A percentile compares a stretch with the other conserved stretches of the same genome.
Conservation (phyloP, 2,329 filamentous ascomycete species). For the Xylaria arbuscula region DNA sequence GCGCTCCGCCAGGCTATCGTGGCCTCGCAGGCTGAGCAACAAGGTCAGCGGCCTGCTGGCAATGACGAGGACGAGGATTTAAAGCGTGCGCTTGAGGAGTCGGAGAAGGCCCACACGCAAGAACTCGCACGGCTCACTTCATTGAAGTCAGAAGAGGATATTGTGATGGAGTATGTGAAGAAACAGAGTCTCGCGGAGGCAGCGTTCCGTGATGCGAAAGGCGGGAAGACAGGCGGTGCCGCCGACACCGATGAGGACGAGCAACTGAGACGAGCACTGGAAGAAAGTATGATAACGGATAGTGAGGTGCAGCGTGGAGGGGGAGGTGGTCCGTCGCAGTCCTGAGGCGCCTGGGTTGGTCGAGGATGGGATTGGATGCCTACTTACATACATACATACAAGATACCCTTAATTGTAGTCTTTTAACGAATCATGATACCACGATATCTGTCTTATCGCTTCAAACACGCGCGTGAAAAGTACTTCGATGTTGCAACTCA, state of each 20-base stretch:
- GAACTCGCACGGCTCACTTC: slow-evolving; percentile 56
- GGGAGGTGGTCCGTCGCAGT: slow-evolving; percentile 41
- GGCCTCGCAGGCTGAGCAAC: slow-evolving; percentile 52
- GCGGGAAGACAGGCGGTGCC: slow-evolving; percentile 43
- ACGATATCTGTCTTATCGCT: neutral
- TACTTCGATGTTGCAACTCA: neutral
- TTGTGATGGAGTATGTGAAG: slow-evolving; percentile 80
- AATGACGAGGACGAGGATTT: slow-evolving; percentile 57
- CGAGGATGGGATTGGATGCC: slow-evolving; percentile 3
- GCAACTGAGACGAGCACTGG: slow-evolving; percentile 45
- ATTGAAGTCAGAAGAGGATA: slow-evolving; percentile 73
- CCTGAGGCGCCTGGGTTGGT: slow-evolving; percentile 1
- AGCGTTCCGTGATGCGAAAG: slow-evolving; percentile 58
- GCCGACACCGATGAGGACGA: slow-evolving; percentile 41
- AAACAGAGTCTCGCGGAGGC: slow-evolving; percentile 80
- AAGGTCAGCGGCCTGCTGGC: slow-evolving; percentile 12
- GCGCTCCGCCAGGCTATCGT: slow-evolving; percentile 56
- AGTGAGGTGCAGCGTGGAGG: slow-evolving; percentile 34
- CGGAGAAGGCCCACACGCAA: slow-evolving; percentile 57
- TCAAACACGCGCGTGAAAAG: neutral
- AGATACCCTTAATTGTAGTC: slow-evolving; percentile 35
- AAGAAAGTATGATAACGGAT: slow-evolving; percentile 46
- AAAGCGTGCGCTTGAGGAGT: slow-evolving; percentile 60
- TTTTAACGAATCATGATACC: slow-evolving; percentile 34
- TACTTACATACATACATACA: slow-evolving; percentile 3